Evolutionary conservation across 495 filamentous ascomycete species (phyloP), one percentile per base, ranked within the genome.

Genomic region (Talaromyces proteolyticus): DNA sequence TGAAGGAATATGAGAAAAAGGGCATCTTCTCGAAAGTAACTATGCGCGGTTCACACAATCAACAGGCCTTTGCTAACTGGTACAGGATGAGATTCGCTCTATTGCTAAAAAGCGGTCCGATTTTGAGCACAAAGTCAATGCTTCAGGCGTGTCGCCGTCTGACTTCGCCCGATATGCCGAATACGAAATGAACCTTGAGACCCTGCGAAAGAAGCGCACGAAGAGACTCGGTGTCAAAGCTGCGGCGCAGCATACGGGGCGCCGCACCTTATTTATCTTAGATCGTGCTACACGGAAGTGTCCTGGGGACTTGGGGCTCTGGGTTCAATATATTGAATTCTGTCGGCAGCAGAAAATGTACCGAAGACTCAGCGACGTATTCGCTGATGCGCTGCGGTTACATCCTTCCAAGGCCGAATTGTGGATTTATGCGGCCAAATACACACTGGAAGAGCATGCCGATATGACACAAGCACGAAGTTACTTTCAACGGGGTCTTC

Each of bases 271-370:
- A 61, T 86, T 85, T 61, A 81, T 97, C 52, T 81, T 95, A 22
- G 89, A 96, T 60, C 84, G 93, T 29, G 91, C 82, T 21, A 92
- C 90, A 11, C 78, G 80, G 62, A 91, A 88, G 56, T 93, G 96
- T 62, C 85, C 85, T 3, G 91, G 89, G 1, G 86, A 87, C 59
- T 49, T 92, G 11, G 80, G 76, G 10, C 70, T 97, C n/a, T 99
- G 93, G 93, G 80, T 88, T 61, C 86, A 92, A 55, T 96, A 95
- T 62, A 82, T 96, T 42, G 82, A 88, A 37, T 96, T 87, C 66
- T 85, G 88, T 4, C 72, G 80, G 53, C 72, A 81, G 53, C 81
- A 89, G 62, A 87, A 86, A 57, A 83, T 91, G 3, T 80, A 78
- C 50, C 92, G 90, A 65, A 88, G 89, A 53, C 82, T 95, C 51